These are phyloP conservation scores for Cunninghamia lanceolata DNA, from an alignment of 75 land plant genomes.

Conservation along the genomic window DNA sequence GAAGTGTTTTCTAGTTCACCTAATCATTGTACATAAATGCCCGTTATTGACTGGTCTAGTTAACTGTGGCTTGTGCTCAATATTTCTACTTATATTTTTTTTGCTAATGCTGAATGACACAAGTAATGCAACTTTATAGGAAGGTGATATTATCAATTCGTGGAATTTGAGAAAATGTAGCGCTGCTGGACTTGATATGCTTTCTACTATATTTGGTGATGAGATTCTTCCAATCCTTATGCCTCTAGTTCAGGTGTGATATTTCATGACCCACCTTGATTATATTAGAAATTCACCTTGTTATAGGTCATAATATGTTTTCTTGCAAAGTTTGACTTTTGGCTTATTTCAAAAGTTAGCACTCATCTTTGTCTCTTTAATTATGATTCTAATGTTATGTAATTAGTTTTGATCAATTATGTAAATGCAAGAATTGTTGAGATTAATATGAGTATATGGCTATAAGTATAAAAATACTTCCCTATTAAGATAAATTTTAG, in stretches of 20 bases:
- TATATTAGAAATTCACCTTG: background rate
- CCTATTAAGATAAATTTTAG: background rate
- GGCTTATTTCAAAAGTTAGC: background rate
- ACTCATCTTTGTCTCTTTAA: background rate
- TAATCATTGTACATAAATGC: background rate
- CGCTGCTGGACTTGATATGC: conserved; percentile 91
- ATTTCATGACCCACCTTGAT: background rate
- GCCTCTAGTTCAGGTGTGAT: conserved; percentile 83
- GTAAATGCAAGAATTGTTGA: background rate
- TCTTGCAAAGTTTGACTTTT: background rate
- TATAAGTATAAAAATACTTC: background rate
- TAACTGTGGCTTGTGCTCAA: background rate
- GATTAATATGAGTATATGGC: background rate
- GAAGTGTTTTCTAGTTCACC: background rate
- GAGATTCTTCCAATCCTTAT: conserved; percentile 90
- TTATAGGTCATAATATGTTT: background rate
- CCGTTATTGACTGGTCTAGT: background rate
- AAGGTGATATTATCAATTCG: conserved; percentile 86
- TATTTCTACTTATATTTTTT: background rate
- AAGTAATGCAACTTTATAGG: conserved; percentile 33
- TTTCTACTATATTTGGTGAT: conserved; percentile 94
- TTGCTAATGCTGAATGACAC: background rate
- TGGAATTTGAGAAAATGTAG: conserved; percentile 99
- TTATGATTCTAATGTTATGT: background rate
- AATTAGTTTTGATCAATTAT: background rate